Conservation (phyloP, 768 basidiomycete species). For the Macrolepiota albuminosa region DNA sequence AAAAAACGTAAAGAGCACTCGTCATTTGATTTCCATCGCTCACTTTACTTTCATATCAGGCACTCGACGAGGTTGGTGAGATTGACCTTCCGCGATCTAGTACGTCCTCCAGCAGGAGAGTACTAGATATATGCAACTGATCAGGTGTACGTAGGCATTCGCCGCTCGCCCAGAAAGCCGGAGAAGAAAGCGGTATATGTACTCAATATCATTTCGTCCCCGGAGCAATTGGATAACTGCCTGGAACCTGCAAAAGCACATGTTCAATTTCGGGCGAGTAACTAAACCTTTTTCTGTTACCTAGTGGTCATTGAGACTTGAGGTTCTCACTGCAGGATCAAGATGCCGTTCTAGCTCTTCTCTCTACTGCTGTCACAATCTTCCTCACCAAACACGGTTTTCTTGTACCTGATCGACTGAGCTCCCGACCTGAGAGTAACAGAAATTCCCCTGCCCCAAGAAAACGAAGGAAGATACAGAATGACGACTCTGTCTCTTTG, state of each 20-base stretch:
- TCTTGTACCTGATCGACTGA: conserved; percentile 20
- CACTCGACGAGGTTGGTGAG: conserved; percentile 62
- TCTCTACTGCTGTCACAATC: conserved; percentile 52
- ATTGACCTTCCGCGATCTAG: conserved; percentile 39
- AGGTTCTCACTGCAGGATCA: conserved; percentile 42
- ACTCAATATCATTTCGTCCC: conserved; percentile 66
- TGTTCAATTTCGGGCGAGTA: conserved; percentile 62
- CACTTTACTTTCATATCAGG: conserved; percentile 33
- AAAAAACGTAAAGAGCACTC: conserved; percentile 48
- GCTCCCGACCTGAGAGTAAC: neutral
- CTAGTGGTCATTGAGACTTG: conserved; percentile 7
- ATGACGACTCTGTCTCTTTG: conserved; percentile 31
- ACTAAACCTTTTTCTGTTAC: neutral
- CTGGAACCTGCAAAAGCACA: conserved; percentile 73
- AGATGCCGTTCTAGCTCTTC: conserved; percentile 46
- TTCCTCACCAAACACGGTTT: conserved; percentile 70
- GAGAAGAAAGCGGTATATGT: conserved; percentile 84
- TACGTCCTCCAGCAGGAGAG: conserved; percentile 18
- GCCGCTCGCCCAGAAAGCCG: conserved; percentile 73
- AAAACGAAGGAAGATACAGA: conserved; percentile 46
- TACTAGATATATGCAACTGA: conserved; percentile 7
- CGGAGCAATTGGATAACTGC: conserved; percentile 67
- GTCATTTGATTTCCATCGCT: neutral
- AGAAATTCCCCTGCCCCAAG: conserved; percentile 30
- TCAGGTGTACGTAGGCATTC: conserved; percentile 35